Evolutionary conservation across 345 rosid species (phyloP), one percentile per base, ranked within the genome.

Genomic region (Brassica nigra): DNA sequence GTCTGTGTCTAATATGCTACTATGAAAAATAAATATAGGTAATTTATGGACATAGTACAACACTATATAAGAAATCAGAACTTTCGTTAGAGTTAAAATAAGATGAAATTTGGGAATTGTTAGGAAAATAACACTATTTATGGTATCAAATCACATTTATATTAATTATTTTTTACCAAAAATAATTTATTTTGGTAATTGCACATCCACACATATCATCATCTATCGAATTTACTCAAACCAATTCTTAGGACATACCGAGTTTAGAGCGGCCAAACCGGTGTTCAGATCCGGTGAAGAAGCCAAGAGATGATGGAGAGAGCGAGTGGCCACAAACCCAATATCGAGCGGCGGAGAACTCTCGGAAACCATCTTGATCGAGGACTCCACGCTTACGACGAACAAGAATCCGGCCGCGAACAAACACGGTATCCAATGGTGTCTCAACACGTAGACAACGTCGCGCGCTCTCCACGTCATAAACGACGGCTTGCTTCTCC

Each of bases 361-460:
- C 2, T 86, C 59, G 4, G 98, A 94, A 27, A 95, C 85, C 98
- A 95, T 95, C 58, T 31, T 80, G 86, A 88, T 94, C 79, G 98
- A 90, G 88, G 92, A 95, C 85, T 93, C 99, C 70, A 95, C 94
- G 77, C 77, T 89, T 90, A 89, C 90, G 86, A 90, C 93, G 79
- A 91, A 90, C 76, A 93, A 10, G 69, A 95, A 49, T 9, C 94
- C 89, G 23, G 73, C 80, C 9, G 85, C 97, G 62, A 89, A 89
- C 34, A 89, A 4, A 61, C 94, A 90, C 0, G 91, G 98, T 62
- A 93, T 47, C 89, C 94, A 82, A 72, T 95, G 98, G 39, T 82
- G 5, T 66, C 75, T 89, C 15, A 78, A 87, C 83, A 89, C 93
- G 82, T 88, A 57, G 12, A 74, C 77, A 15, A 85, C 82, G 63